Percentiles rank a stretch among this genome's conserved stretches.
Conservation (phyloP, 2,329 filamentous ascomycete species). For the Fusarium tupiense region DNA sequence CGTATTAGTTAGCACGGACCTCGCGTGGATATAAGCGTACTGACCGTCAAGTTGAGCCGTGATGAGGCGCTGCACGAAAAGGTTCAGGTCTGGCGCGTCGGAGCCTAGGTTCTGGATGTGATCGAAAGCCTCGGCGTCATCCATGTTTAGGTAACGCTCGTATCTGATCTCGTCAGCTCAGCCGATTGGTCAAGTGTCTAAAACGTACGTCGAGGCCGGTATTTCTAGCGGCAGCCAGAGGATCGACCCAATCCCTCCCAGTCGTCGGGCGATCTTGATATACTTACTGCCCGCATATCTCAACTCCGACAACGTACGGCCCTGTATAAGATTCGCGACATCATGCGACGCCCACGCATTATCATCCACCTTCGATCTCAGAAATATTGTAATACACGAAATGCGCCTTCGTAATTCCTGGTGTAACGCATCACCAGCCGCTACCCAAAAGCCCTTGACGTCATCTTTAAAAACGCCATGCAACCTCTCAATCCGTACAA, state of each 20-base stretch:
- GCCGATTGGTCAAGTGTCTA: accelerated
- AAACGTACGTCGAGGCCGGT: slow-evolving; percentile 48
- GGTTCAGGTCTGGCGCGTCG: slow-evolving; percentile 18
- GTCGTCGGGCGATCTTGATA: slow-evolving; percentile 46
- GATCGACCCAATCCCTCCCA: slow-evolving; percentile 45
- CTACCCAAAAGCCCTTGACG: slow-evolving; percentile 40
- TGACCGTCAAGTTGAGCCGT: slow-evolving; percentile 29
- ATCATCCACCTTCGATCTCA: slow-evolving; percentile 42
- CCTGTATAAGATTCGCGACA: slow-evolving; percentile 35
- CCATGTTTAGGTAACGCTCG: slow-evolving; percentile 48
- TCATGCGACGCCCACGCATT: slow-evolving; percentile 30
- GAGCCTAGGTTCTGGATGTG: slow-evolving; percentile 40
- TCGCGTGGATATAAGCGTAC: not conserved
- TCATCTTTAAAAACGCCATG: slow-evolving; percentile 20
- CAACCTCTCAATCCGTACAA: slow-evolving; percentile 20
- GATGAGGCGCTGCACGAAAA: slow-evolving; percentile 41
- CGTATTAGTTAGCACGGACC: not conserved
- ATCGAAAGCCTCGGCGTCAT: slow-evolving; percentile 45
- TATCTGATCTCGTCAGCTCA: slow-evolving; percentile 31
- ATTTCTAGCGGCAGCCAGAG: slow-evolving; percentile 48
- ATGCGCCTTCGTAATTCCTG: slow-evolving; percentile 44
- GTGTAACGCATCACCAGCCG: slow-evolving; percentile 12
- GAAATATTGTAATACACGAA: slow-evolving; percentile 44
- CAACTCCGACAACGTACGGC: slow-evolving; percentile 40
- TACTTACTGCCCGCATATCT: slow-evolving; percentile 49